phyloP scores from a whole-genome alignment of 129 eudicot species.

The Tagetes patula region DNA sequence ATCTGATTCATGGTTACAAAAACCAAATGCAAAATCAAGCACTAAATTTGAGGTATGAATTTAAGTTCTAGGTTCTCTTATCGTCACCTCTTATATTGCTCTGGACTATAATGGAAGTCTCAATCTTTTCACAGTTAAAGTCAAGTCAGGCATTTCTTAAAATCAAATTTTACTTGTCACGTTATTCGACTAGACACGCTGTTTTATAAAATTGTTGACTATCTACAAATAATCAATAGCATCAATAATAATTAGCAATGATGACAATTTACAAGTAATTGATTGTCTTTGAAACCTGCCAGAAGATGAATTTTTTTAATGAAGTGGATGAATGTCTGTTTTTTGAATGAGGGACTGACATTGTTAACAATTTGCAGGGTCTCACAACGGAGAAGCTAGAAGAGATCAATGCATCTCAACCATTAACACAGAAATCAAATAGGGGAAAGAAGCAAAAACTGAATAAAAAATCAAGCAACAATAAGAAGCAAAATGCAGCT shows the following conservation, averaged over 20 bases:
- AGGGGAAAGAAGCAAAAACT: slow-evolving; percentile 14
- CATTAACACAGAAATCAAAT: slow-evolving; percentile 18
- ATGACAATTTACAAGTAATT: background rate
- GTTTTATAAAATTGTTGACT: background rate
- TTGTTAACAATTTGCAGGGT: slow-evolving; percentile 5
- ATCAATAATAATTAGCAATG: background rate
- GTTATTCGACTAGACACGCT: background rate
- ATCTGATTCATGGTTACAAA: slow-evolving; percentile 20
- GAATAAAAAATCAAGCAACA: slow-evolving; percentile 7
- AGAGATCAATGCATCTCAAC: slow-evolving; percentile 1
- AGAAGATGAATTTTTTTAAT: background rate
- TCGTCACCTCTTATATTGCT: background rate
- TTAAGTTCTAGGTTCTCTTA: background rate
- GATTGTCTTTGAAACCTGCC: slow-evolving; percentile 10
- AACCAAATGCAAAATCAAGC: slow-evolving; percentile 20
- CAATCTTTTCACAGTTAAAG: background rate
- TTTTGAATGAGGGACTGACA: background rate
- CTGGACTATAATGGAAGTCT: background rate
- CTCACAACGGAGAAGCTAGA: slow-evolving; percentile 4
- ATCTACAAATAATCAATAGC: background rate
- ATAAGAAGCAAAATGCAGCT: slow-evolving; percentile 19
- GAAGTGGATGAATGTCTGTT: background rate
- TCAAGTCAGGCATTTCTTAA: background rate
- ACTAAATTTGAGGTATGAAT: slow-evolving; percentile 16
- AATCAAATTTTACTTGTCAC: background rate